Conservation (phyloP, 441 rosid species). For the Breynia disticha region DNA sequence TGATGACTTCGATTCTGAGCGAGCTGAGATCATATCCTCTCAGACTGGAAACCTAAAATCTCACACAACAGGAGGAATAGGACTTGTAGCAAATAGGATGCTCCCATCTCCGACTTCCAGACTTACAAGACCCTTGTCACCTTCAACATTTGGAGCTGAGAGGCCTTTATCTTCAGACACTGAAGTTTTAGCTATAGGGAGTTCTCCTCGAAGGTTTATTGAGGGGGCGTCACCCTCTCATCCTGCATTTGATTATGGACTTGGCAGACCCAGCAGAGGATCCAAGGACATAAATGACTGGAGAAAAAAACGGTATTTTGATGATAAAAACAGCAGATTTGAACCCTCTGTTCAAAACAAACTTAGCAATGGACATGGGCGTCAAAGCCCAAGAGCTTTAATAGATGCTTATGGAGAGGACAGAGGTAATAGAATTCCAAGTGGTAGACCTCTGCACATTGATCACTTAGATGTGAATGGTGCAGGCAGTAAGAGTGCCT, state of each 20-base stretch:
- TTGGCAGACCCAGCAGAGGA: constrained; percentile 34
- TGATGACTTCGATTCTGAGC: constrained; percentile 33
- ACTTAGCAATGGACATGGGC: constrained; percentile 48
- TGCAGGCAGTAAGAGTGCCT: constrained; percentile 33
- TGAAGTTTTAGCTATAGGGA: constrained; percentile 40
- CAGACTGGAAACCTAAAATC: constrained; percentile 49
- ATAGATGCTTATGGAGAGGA: constrained; percentile 94
- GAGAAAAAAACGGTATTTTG: constrained; percentile 43
- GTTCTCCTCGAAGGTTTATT: constrained; percentile 49
- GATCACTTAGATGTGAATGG: constrained; percentile 47
- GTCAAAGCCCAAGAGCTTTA: constrained; percentile 69
- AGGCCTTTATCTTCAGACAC: constrained; percentile 29
- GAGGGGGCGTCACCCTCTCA: constrained; percentile 59
- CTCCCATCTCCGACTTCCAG: constrained; percentile 32
- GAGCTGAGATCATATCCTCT: constrained; percentile 30
- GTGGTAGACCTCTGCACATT: constrained; percentile 32
- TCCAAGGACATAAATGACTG: constrained; percentile 49
- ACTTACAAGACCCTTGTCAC: constrained; percentile 31
- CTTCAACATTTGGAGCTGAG: constrained; percentile 33
- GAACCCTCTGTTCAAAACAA: constrained; percentile 28
- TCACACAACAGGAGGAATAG: constrained; percentile 30
- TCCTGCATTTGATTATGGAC: constrained; percentile 44
- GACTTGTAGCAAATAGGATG: constrained; percentile 38
- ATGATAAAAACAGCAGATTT: constrained; percentile 26
- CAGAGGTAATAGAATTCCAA: constrained; percentile 37